Conservation (phyloP, 768 basidiomycete species). For the Pleurotus eryngii region DNA sequence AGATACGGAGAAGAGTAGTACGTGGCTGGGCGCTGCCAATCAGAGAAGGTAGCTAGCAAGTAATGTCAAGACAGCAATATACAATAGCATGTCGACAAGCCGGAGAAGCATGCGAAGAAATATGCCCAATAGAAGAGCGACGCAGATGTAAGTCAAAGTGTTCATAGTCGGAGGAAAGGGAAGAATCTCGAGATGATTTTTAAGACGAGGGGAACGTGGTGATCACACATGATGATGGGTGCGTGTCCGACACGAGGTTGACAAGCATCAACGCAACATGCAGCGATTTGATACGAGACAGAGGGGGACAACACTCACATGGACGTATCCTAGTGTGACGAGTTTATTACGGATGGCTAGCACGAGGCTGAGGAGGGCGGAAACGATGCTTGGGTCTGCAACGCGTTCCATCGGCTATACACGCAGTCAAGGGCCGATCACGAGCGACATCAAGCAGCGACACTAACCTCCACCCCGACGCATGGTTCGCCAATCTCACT, state of each 20-base stretch:
- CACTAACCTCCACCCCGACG: slow-evolving; percentile 56
- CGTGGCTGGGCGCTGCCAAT: neutral
- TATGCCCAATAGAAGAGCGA: neutral
- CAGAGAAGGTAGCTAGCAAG: neutral
- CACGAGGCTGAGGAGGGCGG: slow-evolving; percentile 68
- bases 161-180: neutral
- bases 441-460: neutral
- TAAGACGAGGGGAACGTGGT: neutral
- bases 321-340: slow-evolving; percentile 46
- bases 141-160: slow-evolving; percentile 15
- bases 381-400: slow-evolving; percentile 69
- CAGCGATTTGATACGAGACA: slow-evolving; percentile 1
- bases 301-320: slow-evolving; percentile 23
- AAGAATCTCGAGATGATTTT: neutral
- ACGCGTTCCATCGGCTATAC: slow-evolving; percentile 65
- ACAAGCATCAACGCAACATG: slow-evolving; percentile 10
- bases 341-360: slow-evolving; percentile 69
- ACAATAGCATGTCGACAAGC: neutral
- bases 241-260: neutral
- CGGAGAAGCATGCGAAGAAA: slow-evolving; percentile 7
- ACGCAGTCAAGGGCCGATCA: slow-evolving; percentile 1
- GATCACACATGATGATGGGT: neutral
- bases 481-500: slow-evolving; percentile 59
- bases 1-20: neutral
- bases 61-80: neutral